Evolutionary conservation across 2,329 filamentous ascomycete species (phyloP).

Genomic region (Colletotrichum sp.): DNA sequence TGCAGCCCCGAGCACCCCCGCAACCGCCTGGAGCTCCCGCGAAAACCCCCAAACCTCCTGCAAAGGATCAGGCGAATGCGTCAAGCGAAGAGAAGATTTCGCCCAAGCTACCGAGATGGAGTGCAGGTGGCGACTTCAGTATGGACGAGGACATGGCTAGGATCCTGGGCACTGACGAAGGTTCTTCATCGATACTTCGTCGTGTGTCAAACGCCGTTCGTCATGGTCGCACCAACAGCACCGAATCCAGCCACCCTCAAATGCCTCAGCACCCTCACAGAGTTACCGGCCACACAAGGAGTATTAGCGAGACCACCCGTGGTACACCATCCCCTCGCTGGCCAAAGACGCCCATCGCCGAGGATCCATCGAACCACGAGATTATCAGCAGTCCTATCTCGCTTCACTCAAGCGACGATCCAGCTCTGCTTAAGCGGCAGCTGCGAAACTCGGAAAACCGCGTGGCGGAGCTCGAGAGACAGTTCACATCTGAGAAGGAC

Average conservation of each 20-base stretch:
- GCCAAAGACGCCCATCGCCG: conserved; percentile 70
- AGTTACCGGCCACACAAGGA: conserved; percentile 57
- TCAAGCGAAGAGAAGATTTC: conserved; percentile 55
- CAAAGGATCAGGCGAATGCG: conserved; percentile 55
- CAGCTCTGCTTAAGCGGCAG: conserved; percentile 73
- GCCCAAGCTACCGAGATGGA: conserved; percentile 75
- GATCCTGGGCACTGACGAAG: conserved; percentile 80
- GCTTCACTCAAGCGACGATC: conserved; percentile 67
- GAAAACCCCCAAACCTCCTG: conserved; percentile 39
- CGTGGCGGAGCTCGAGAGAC: conserved; percentile 85
- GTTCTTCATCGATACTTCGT: conserved; percentile 80
- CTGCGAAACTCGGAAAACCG: conserved; percentile 81
- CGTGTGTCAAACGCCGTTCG: conserved; percentile 93
- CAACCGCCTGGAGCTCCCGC: conserved; percentile 47
- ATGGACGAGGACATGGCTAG: conserved; percentile 96
- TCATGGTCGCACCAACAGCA: conserved; percentile 88
- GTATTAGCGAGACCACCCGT: conserved; percentile 71
- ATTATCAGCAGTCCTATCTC: conserved; percentile 74
- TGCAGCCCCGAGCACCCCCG: conserved; percentile 63
- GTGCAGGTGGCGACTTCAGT: conserved; percentile 83
- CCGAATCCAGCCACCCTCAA: conserved; percentile 55
- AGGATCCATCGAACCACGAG: conserved; percentile 55
- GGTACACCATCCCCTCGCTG: conserved; percentile 70
- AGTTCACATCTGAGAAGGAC: conserved; percentile 70
- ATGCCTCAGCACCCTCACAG: conserved; percentile 13